Percentiles rank a stretch among this genome's conserved stretches.
These are phyloP conservation scores for Abelmoschus esculentus DNA, from an alignment of 345 rosid species.

Conservation along the genomic window DNA sequence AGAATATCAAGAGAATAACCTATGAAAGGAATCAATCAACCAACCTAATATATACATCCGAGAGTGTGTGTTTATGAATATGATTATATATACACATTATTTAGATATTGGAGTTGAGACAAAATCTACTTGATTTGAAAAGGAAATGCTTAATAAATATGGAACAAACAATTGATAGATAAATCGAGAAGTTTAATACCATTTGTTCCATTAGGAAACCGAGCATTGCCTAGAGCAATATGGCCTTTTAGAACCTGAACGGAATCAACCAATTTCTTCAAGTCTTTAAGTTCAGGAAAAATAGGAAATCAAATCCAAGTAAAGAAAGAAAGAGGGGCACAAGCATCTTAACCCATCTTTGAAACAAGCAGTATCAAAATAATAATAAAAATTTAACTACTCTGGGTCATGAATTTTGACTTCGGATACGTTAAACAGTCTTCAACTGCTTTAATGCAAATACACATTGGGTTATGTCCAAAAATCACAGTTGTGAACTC, in stretches of 20 bases:
- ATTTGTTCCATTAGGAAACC: conserved; percentile 84
- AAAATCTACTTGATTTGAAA: not conserved
- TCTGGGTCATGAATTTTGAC: not conserved
- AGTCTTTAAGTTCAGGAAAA: not conserved
- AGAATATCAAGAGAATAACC: conserved; percentile 89
- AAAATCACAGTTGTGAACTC: not conserved
- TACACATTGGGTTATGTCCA: not conserved
- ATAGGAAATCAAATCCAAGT: not conserved
- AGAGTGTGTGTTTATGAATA: not conserved
- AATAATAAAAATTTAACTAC: not conserved
- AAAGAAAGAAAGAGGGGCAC: not conserved
- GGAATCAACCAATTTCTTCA: not conserved
- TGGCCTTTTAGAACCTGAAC: conserved; percentile 90
- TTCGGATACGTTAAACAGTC: not conserved
- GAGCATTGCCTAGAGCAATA: conserved; percentile 73
- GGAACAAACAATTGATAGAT: not conserved
- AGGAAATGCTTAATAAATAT: conserved; percentile 1
- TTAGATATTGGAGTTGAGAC: not conserved
- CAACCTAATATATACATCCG: not conserved
- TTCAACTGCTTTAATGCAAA: not conserved
- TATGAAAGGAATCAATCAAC: conserved; percentile 17
- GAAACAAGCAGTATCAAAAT: not conserved
- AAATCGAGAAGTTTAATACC: conserved; percentile 34
- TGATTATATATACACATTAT: not conserved
- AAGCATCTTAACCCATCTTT: not conserved